phyloP scores from a whole-genome alignment of 2,329 filamentous ascomycete species.

The Cladosporium sp. region DNA sequence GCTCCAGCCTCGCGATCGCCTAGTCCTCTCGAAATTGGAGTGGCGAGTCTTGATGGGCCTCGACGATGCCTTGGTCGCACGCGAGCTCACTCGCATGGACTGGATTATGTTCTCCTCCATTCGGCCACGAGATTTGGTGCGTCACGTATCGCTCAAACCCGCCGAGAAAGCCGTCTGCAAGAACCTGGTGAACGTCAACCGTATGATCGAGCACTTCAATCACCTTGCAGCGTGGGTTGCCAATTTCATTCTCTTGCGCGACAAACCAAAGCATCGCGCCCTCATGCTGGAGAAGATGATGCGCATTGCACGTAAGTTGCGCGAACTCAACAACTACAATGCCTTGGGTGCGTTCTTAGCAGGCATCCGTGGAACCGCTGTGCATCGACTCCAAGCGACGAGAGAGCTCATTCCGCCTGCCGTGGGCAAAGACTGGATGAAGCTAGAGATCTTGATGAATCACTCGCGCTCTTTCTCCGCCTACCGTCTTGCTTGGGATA shows the following conservation, averaged over 20 bases:
- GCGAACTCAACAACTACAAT: constrained; percentile 95
- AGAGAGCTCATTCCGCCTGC: constrained; percentile 67
- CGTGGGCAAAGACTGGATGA: constrained; percentile 78
- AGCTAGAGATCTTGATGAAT: constrained; percentile 86
- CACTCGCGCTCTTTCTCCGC: constrained; percentile 89
- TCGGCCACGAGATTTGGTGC: constrained; percentile 83
- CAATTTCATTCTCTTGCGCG: constrained; percentile 66
- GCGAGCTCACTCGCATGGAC: constrained; percentile 90
- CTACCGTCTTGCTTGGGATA: constrained; percentile 97
- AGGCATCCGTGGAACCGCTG: constrained; percentile 81
- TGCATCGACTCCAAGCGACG: constrained; percentile 79
- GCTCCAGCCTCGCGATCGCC: constrained; percentile 64
- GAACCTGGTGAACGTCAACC: constrained; percentile 80
- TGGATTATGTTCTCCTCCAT: constrained; percentile 98
- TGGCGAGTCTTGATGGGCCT: constrained; percentile 90
- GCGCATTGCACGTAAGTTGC: constrained; percentile 76
- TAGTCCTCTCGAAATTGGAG: constrained; percentile 74
- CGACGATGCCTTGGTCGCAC: constrained; percentile 77
- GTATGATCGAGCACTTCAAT: constrained; percentile 82
- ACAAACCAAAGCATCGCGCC: constrained; percentile 93
- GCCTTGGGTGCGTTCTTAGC: constrained; percentile 89
- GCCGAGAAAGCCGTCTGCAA: constrained; percentile 55
- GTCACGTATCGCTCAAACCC: constrained; percentile 69
- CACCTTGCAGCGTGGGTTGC: constrained; percentile 54
- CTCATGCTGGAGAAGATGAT: constrained; percentile 94